phyloP scores from a whole-genome alignment of 768 basidiomycete species.

The Mycena pura region DNA sequence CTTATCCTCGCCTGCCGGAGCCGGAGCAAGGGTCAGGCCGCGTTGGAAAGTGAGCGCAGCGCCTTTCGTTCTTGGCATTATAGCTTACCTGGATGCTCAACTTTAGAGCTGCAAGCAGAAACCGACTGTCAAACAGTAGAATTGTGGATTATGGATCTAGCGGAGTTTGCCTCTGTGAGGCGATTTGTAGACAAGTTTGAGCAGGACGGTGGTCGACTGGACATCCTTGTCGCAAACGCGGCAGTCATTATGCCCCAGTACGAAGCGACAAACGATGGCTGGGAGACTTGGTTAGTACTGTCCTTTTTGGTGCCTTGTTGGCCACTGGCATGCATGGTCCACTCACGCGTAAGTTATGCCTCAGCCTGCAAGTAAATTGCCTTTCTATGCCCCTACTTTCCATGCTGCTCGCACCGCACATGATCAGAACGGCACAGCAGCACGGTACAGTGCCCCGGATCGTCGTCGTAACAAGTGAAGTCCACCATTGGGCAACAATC shows the following conservation, averaged over 20 bases:
- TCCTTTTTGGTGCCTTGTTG: neutral
- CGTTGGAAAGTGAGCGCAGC: constrained; percentile 12
- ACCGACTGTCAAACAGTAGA: constrained; percentile 23
- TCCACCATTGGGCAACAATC: constrained; percentile 28
- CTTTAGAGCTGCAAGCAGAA: constrained; percentile 11
- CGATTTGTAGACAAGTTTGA: constrained; percentile 40
- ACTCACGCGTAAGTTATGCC: neutral
- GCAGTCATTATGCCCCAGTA: constrained; percentile 29
- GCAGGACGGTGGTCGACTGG: constrained; percentile 28
- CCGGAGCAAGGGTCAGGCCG: constrained; percentile 12
- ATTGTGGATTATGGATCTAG: constrained; percentile 43
- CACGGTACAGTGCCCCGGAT: constrained; percentile 25
- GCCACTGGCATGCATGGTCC: no score
- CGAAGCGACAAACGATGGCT: constrained; percentile 38
- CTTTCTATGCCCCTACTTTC: constrained; percentile 38
- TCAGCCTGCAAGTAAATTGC: constrained; percentile 45
- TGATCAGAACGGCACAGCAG: constrained; percentile 31
- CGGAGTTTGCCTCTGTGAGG: constrained; percentile 38
- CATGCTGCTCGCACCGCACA: constrained; percentile 38
- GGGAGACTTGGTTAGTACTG: constrained; percentile 34
- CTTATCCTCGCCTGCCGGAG: constrained; percentile 44
- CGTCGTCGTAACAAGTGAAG: constrained; percentile 38
- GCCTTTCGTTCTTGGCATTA: neutral
- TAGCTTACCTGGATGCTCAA: no score
- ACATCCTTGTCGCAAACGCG: constrained; percentile 41